These are phyloP conservation scores for Dendryphion nanum DNA, from an alignment of 2,329 filamentous ascomycete genomes.

Conservation along the genomic window DNA sequence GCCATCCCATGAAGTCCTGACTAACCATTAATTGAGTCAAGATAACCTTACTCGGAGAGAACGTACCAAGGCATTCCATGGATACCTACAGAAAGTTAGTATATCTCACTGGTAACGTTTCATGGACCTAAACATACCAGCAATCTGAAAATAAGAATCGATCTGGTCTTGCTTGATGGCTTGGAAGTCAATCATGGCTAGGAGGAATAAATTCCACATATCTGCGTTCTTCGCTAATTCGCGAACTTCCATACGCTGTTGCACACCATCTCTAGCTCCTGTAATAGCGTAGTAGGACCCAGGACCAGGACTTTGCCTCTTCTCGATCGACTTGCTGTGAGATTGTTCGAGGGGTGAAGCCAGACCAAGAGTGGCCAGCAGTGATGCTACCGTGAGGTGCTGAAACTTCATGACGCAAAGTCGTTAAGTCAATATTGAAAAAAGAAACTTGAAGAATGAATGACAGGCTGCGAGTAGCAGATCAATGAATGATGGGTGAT, in stretches of 20 bases:
- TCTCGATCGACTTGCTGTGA: neutral
- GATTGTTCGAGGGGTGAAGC: constrained; percentile 6
- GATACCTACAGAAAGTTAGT: constrained; percentile 10
- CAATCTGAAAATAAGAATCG: constrained; percentile 72
- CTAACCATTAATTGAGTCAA: constrained; percentile 3
- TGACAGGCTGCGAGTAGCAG: too few species aligned
- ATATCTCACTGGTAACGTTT: neutral
- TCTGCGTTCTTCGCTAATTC: constrained; percentile 59
- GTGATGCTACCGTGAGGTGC: constrained; percentile 6
- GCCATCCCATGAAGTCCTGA: constrained; percentile 51
- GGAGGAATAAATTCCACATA: constrained; percentile 71
- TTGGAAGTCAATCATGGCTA: constrained; percentile 70
- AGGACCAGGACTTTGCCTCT: constrained; percentile 5
- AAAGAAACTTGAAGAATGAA: too few species aligned
- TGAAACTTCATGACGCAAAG: constrained; percentile 8
- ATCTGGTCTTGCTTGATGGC: constrained; percentile 59
- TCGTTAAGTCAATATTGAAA: too few species aligned
- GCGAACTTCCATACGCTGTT: constrained; percentile 63
- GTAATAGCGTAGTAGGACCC: constrained; percentile 20
- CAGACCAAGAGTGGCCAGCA: constrained; percentile 6
- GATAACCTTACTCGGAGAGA: neutral
- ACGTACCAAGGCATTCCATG: constrained; percentile 19
- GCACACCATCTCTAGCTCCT: constrained; percentile 20
- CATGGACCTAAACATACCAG: constrained; percentile 53
- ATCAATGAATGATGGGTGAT: too few species aligned